These are phyloP conservation scores for Suillus fuscotomentosus DNA, from an alignment of 768 basidiomycete genomes.

Conservation along the genomic window DNA sequence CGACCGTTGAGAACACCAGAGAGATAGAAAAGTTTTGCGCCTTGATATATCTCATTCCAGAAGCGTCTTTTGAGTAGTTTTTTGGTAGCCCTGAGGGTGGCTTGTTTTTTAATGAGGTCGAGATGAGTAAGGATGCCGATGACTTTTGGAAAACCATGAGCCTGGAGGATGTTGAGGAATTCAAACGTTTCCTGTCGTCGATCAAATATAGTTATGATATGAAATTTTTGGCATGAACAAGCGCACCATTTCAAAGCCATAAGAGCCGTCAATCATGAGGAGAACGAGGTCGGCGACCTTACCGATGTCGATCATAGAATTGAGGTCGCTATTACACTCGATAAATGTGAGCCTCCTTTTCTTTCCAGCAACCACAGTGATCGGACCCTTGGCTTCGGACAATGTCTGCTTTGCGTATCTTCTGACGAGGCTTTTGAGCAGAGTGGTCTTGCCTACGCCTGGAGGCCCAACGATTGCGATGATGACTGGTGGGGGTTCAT, in stretches of 20 bases:
- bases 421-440: constrained; percentile 87
- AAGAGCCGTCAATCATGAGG: constrained; percentile 96
- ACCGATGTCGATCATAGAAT: constrained; percentile 97
- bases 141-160: constrained; percentile 98
- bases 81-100: constrained; percentile 85
- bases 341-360: constrained; percentile 92
- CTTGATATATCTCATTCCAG: constrained; percentile 99
- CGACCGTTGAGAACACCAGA: constrained; percentile 96
- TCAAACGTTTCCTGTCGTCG: constrained; percentile 89
- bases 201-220: not conserved
- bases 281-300: constrained; percentile 96
- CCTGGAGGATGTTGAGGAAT: constrained; percentile 94
- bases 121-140: constrained; percentile 95
- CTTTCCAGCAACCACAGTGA: constrained; percentile 94
- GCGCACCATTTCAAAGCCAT: constrained; percentile 97
- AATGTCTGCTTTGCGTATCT: constrained; percentile 94
- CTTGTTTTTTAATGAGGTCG: constrained; percentile 92
- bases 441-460: constrained; percentile 94
- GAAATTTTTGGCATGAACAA: not conserved
- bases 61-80: constrained; percentile 96
- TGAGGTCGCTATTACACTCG: constrained; percentile 96
- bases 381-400: constrained; percentile 85
- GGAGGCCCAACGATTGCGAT: constrained; percentile 95
- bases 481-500: constrained; percentile 89
- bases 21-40: constrained; percentile 97